Evolutionary conservation across 2,329 filamentous ascomycete genomes (phyloP).

Genomic region (Coniochaeta prunicola): DNA sequence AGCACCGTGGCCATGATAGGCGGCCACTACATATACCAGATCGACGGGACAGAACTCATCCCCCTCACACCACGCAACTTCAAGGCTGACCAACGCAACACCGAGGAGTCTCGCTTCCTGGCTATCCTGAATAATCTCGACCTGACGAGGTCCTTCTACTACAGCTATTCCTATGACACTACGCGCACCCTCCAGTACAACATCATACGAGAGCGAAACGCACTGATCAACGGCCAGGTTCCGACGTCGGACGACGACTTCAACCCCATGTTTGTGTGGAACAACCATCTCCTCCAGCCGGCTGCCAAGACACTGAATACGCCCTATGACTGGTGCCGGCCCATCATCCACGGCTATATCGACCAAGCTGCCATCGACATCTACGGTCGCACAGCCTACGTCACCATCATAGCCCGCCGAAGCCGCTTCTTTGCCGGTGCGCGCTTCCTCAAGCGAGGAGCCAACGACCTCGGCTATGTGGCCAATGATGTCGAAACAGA

Average conservation of each 20-base stretch:
- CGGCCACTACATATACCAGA: conserved; percentile 91
- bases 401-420: conserved; percentile 86
- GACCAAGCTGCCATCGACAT: conserved; percentile 81
- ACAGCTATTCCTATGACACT: conserved; percentile 96
- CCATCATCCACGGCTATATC: conserved; percentile 93
- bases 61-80: conserved; percentile 72
- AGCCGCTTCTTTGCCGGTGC: conserved; percentile 93
- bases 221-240: conserved; percentile 56
- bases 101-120: conserved; percentile 84
- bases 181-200: conserved; percentile 90
- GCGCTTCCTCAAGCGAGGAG: conserved; percentile 86
- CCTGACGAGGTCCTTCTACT: conserved; percentile 88
- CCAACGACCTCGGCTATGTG: conserved; percentile 91
- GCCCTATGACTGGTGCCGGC: conserved; percentile 91
- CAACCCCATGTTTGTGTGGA: conserved; percentile 98
- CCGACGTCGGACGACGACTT: conserved; percentile 57
- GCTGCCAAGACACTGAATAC: conserved; percentile 64
- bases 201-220: conserved; percentile 70
- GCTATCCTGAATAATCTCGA: conserved; percentile 87
- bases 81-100: conserved; percentile 69
- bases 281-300: conserved; percentile 78
- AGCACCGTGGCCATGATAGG: conserved; percentile 94
- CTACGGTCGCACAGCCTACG: conserved; percentile 82
- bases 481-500: conserved; percentile 99
- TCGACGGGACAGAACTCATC: conserved; percentile 88